Percentiles rank a stretch among this genome's conserved stretches.
Evolutionary conservation across 768 basidiomycete species (phyloP).

Genomic region (Chalciporus sphaerocephalus): DNA sequence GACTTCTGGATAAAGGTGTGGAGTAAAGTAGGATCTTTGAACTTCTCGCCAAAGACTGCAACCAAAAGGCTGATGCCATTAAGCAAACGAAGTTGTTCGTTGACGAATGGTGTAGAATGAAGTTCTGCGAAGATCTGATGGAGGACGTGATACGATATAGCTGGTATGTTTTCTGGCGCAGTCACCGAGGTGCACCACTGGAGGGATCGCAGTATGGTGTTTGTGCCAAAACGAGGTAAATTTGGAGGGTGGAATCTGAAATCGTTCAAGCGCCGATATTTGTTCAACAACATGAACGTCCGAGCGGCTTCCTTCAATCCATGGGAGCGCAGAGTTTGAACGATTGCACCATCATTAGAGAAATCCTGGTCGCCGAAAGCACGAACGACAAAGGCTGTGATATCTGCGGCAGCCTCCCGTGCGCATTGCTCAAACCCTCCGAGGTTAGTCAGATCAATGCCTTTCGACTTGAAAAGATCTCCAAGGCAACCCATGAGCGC

Average conservation of each 20-base stretch:
- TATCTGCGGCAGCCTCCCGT: conserved; percentile 46
- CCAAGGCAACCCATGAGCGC: conserved; percentile 31
- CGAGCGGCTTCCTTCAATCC: conserved; percentile 34
- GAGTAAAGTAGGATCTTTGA: conserved; percentile 57
- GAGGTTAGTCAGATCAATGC: conserved; percentile 27
- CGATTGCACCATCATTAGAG: conserved; percentile 47
- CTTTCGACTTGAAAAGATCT: conserved; percentile 32
- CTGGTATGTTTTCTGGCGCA: conserved; percentile 41
- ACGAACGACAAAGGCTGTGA: conserved; percentile 56
- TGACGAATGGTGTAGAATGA: conserved; percentile 65
- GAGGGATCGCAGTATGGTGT: conserved; percentile 50
- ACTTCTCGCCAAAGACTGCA: conserved; percentile 51
- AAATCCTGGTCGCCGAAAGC: conserved; percentile 68
- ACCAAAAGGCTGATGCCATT: conserved; percentile 74
- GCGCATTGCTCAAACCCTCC: conserved; percentile 36
- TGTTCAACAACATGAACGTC: conserved; percentile 49
- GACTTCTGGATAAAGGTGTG: conserved; percentile 66
- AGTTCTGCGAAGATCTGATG: conserved; percentile 68
- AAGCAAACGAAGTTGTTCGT: conserved; percentile 75
- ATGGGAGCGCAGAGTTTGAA: conserved; percentile 37
- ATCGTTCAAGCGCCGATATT: conserved; percentile 45
- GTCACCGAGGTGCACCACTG: conserved; percentile 51
- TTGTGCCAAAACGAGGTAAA: conserved; percentile 52
- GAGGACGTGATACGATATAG: conserved; percentile 73
- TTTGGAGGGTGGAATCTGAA: conserved; percentile 61